Evolutionary conservation across 2,329 filamentous ascomycete genomes (phyloP), one percentile per base, ranked within the genome.

Genomic region (Onygenales sp.): DNA sequence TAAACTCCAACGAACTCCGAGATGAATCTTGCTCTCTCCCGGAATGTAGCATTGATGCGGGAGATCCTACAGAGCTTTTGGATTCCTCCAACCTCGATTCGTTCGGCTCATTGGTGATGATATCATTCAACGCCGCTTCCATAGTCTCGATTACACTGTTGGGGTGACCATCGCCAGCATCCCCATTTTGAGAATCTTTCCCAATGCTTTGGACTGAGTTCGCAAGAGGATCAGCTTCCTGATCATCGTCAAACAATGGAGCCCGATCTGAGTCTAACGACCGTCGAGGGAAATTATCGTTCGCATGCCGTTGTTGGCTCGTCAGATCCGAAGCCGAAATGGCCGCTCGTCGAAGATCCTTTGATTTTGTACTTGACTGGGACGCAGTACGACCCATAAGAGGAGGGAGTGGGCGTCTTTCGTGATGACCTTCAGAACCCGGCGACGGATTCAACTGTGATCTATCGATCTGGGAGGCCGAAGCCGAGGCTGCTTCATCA

Each of bases 111-210:
- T 90, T 84, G 60, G 89, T 89, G 76, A 98, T 87, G 57, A 98
- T 98, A 58, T 91, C 87, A 59, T 87, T 95, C 48, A 98, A 76
- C 13, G 91, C 93, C 59, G 87, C 83, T 67, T 97, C 91, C 80
- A 98, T 92, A 3, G 89, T 92, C 70, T 94, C 83, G 5, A 98
- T 90, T 32, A 96, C 86, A 55, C 85, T 81, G 0, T 81, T 87
- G 63, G 95, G 86, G 5, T 86, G 85, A 21, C 76, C 70, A 8
- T 73, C 72, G 33, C 46, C 46, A 47, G 66, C 67, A 46, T 78
- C 75, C 10, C 67, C 76, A 54, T 77, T 77, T 8, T 79, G 76
- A n/a, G 73, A 75, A 43, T 89, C 87, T 46, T 85, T 84, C 21
- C 91, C 88, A 7, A 95, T 74, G 60, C 90, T 95, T 50, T 89